Evolutionary conservation across 2,329 filamentous ascomycete species (phyloP).

Genomic region (Coniosporium tulheliwenetii): DNA sequence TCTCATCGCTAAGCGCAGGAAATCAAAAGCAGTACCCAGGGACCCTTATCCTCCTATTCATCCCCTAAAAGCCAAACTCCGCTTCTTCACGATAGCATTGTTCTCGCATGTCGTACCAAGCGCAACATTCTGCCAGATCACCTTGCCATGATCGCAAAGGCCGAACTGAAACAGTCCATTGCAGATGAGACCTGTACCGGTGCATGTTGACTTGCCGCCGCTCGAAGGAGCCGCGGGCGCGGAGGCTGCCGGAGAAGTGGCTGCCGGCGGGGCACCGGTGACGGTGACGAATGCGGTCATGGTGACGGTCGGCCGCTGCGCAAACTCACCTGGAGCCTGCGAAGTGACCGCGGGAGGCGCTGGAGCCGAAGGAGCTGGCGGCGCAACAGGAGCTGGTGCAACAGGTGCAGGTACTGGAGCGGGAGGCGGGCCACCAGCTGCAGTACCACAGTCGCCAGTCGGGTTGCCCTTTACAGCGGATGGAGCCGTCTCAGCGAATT

Average conservation of each 20-base stretch:
- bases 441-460: constrained; percentile 16
- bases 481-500: constrained; percentile 20
- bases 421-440: background rate
- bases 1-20: too few species aligned
- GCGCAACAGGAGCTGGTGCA: constrained; percentile 1
- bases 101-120: constrained; percentile 27
- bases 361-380: constrained; percentile 13
- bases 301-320: background rate
- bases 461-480: background rate
- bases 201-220: constrained; percentile 9
- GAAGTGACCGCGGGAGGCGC: background rate
- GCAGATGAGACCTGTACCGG: constrained; percentile 21
- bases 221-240: constrained; percentile 1
- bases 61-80: background rate
- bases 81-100: constrained; percentile 18
- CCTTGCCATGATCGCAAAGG: constrained; percentile 24
- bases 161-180: constrained; percentile 23
- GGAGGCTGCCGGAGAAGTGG: background rate
- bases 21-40: too few species aligned
- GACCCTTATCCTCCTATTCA: too few species aligned
- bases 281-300: constrained; percentile 1
- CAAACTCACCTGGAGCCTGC: background rate
- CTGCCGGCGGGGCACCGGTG: background rate
- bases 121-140: constrained; percentile 25
- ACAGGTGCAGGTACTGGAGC: background rate